Percentiles rank a stretch among this genome's conserved stretches.
phyloP scores from a whole-genome alignment of 352 stramenopile species.

The Hyphochytrium catenoides region DNA sequence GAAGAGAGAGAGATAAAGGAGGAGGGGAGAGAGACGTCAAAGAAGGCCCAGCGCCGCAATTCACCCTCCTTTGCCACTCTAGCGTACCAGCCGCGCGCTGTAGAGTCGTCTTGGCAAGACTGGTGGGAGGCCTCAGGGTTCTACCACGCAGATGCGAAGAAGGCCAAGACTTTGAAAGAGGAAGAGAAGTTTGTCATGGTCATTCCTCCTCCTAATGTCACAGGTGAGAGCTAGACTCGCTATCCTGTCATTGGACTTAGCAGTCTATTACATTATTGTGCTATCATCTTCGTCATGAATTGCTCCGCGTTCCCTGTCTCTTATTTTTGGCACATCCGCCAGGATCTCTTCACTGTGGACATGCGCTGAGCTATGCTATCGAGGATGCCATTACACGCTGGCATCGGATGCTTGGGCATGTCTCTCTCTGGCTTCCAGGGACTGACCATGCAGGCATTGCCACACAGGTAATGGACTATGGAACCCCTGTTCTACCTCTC shows the following conservation, averaged over 20 bases:
- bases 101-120: constrained; percentile 94
- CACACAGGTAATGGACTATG: constrained; percentile 58
- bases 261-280: no score
- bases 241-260: no score
- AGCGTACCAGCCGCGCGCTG: constrained; percentile 86
- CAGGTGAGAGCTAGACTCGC: no score
- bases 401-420: constrained; percentile 91
- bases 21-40: no score
- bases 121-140: constrained; percentile 92
- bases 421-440: constrained; percentile 91
- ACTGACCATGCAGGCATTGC: constrained; percentile 97
- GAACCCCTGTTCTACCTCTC: constrained; percentile 1
- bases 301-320: no score
- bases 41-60: no score
- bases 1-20: no score
- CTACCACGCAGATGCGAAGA: constrained; percentile 75
- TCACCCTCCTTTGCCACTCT: no score
- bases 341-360: constrained; percentile 88
- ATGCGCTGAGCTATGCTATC: constrained; percentile 93
- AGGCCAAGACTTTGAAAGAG: constrained; percentile 31
- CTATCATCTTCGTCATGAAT: no score
- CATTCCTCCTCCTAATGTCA: constrained; percentile 58
- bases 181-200: constrained; percentile 96
- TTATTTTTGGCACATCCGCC: no score
- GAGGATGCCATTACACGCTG: constrained; percentile 90